A percentile compares a stretch with the other conserved stretches of the same genome.
These are phyloP conservation scores for Capsella rubella DNA, from an alignment of 441 rosid genomes.

Conservation along the genomic window DNA sequence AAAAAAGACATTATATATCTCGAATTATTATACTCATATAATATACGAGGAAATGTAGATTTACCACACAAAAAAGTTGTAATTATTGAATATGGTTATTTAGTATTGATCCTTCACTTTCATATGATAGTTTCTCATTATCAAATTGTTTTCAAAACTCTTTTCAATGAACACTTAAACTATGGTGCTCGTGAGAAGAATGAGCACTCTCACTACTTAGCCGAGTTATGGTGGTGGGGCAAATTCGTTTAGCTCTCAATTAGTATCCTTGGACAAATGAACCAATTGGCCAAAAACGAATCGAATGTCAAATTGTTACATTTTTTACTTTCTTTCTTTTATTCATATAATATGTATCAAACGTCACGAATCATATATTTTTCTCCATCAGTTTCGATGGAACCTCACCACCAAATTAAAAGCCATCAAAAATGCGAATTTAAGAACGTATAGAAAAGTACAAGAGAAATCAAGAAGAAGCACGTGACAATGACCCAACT, in stretches of 20 bases:
- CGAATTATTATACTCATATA: background rate
- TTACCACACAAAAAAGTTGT: background rate
- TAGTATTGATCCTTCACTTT: slow-evolving; percentile 5
- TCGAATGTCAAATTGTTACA: slow-evolving; percentile 9
- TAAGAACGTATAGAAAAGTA: slow-evolving; percentile 1
- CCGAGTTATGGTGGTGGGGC: slow-evolving; percentile 21
- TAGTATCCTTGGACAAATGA: slow-evolving; percentile 14
- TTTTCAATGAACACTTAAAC: background rate
- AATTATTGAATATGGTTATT: background rate
- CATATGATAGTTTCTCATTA: background rate
- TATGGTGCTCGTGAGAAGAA: slow-evolving; percentile 19
- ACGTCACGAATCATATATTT: slow-evolving; percentile 14
- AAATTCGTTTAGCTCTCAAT: slow-evolving; percentile 1
- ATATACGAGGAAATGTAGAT: background rate
- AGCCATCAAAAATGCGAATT: slow-evolving; percentile 8
- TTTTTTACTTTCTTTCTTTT: slow-evolving; percentile 21
- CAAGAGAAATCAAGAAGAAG: slow-evolving; percentile 48
- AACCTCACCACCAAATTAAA: slow-evolving; percentile 12
- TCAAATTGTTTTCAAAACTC: background rate
- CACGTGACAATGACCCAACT: slow-evolving; percentile 78
- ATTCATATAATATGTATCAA: slow-evolving; percentile 20
- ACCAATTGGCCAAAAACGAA: slow-evolving; percentile 1
- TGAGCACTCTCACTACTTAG: slow-evolving; percentile 28
- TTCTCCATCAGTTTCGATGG: slow-evolving; percentile 32
- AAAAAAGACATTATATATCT: no score